These are phyloP conservation scores for Brassica hybrid DNA, from an alignment of 441 rosid genomes.

Conservation along the genomic window DNA sequence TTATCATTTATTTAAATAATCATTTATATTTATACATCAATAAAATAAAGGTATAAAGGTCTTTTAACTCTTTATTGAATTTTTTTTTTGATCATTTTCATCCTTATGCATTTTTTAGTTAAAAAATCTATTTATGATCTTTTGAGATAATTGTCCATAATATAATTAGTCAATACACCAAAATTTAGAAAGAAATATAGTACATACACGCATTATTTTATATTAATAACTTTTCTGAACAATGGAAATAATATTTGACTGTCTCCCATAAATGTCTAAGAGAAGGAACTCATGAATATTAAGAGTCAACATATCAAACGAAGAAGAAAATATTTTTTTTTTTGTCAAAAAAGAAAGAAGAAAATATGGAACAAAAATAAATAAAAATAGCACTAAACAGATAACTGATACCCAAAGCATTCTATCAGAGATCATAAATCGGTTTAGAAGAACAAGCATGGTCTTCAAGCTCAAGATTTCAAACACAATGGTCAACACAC, in stretches of 20 bases:
- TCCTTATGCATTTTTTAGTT: no score
- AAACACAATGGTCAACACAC: neutral
- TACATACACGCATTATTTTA: neutral
- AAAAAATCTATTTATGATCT: no score
- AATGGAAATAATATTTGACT: neutral
- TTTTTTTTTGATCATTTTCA: no score
- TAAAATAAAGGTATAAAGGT: no score
- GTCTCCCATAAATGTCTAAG: neutral
- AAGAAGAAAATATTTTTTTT: neutral
- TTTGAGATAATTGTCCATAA: neutral
- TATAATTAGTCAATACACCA: neutral
- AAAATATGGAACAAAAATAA: no score
- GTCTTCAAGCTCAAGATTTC: slow-evolving; percentile 11
- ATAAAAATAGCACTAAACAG: neutral
- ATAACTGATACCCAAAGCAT: neutral
- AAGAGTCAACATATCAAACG: neutral
- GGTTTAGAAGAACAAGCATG: slow-evolving; percentile 10
- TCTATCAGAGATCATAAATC: neutral
- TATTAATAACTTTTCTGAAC: neutral
- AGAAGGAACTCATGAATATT: neutral
- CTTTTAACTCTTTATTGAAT: no score
- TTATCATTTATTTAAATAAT: no score
- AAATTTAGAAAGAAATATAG: neutral
- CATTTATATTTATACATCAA: no score
- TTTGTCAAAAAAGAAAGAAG: no score